Conservation (phyloP, 2,329 filamentous ascomycete species). For the Pseudogymnoascus sp. region DNA sequence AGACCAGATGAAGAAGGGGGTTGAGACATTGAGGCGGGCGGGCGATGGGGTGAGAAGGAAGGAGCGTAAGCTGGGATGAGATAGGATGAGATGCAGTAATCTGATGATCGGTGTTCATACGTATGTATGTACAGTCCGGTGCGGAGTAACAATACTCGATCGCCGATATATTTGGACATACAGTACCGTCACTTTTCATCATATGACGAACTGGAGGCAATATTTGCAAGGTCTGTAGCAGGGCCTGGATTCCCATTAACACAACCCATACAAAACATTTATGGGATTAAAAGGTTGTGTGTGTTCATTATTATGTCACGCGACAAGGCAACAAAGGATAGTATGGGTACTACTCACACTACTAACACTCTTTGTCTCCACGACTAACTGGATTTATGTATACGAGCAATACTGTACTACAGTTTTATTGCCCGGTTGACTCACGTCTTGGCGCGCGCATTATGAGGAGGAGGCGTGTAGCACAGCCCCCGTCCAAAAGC, state of each 20-base stretch:
- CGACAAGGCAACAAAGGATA: neutral
- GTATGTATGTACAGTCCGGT: neutral
- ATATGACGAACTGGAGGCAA: neutral
- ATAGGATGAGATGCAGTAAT: neutral
- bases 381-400: too few species aligned
- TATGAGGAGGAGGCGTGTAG: neutral
- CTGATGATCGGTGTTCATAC: neutral
- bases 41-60: neutral
- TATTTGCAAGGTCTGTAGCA: neutral
- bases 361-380: too few species aligned
- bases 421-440: neutral
- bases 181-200: neutral
- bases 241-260: neutral
- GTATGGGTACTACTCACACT: too few species aligned
- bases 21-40: neutral
- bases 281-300: neutral
- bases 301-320: neutral
- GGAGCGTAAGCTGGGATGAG: neutral
- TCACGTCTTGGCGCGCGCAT: neutral
- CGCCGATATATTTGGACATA: neutral
- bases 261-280: neutral
- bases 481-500: neutral
- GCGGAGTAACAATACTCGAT: neutral
- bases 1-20: neutral
- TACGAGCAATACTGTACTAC: neutral